Base-by-base conservation (phyloP, 1,139 yeast species). In the Sugiyamaella novakii region DNA sequence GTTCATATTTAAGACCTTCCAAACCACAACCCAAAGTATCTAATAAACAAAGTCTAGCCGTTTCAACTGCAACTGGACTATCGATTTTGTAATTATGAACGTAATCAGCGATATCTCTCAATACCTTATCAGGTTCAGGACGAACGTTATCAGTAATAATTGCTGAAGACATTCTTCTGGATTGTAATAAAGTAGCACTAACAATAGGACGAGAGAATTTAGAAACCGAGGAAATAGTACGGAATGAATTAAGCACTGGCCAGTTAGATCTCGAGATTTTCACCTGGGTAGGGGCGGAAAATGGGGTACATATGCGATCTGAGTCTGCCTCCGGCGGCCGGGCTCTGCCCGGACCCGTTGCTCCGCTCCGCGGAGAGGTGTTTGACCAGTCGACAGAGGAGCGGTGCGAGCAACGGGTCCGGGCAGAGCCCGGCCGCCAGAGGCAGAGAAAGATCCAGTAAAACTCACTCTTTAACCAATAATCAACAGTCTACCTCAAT, bases 21-120 rank as follows among this genome's bases (percentile, higher is more conserved):
- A 79, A 68, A 27, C 83, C 83, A 60, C 83, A 79, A 3, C 84
- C 84, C 19, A 79, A 61, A 3, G 83, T 78, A 57, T 79, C 83
- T 37, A 79, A 62, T 39, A 79, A 64, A 61, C 84, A 79, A 34
- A 77, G 67, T 39, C 74, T 71, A 2, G 83, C 83, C 3, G 83
- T 79, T 50, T 77, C 76, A 42, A 64, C 65, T 5, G 83, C 83
- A 21, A 76, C 62, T 21, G 67, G 64, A 5, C 80, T 75, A 46
- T 70, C 73, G 39, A 78, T 64, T 51, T 73, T 63, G 61, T 72
- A 74, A 48, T 68, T 59, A 62, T 78, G 82, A 22, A 78, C 75
- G 57, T 79, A 79, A 45, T 67, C 66, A 18, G 83, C 75, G 54
- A 79, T 79, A 51, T 75, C 77, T 53, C 62, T 62, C 46, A 79